These are phyloP conservation scores for Artemisia argyi DNA, from an alignment of 129 eudicot genomes.

Conservation along the genomic window DNA sequence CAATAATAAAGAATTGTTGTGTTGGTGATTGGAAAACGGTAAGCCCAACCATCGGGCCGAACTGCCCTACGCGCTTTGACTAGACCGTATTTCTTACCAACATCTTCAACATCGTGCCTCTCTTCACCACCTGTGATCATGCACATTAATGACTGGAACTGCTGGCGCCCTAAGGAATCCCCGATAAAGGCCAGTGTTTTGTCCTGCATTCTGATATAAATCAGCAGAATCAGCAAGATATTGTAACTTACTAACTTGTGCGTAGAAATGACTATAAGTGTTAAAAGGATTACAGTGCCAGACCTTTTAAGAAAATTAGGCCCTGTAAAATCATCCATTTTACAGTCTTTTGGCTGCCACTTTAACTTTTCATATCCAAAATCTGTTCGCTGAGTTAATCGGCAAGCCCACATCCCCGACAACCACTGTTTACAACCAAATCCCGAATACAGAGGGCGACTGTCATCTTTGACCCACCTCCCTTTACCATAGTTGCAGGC, in stretches of 20 bases:
- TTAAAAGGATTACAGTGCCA: neutral
- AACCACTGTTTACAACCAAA: constrained; percentile 87
- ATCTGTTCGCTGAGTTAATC: constrained; percentile 78
- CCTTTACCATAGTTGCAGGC: constrained; percentile 86
- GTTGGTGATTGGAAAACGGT: constrained; percentile 65
- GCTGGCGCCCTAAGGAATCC: constrained; percentile 91
- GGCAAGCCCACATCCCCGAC: constrained; percentile 97
- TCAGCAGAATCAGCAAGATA: constrained; percentile 20
- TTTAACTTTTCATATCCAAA: constrained; percentile 79
- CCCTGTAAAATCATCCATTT: constrained; percentile 58
- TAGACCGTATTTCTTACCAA: constrained; percentile 75
- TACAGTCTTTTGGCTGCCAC: constrained; percentile 90
- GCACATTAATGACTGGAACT: constrained; percentile 94
- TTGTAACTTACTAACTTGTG: neutral
- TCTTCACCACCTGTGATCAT: constrained; percentile 78
- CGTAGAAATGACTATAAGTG: constrained; percentile 4
- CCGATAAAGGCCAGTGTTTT: constrained; percentile 92
- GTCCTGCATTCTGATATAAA: constrained; percentile 64
- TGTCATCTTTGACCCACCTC: constrained; percentile 75
- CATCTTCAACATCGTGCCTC: constrained; percentile 65
- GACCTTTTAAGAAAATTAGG: constrained; percentile 64
- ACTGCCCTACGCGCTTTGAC: constrained; percentile 59
- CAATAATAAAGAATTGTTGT: constrained; percentile 87
- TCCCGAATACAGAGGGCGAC: constrained; percentile 80
- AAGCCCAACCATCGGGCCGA: constrained; percentile 95